Base-by-base conservation (phyloP, 139 green algal genomes). In the Spirogloea muscicola region DNA sequence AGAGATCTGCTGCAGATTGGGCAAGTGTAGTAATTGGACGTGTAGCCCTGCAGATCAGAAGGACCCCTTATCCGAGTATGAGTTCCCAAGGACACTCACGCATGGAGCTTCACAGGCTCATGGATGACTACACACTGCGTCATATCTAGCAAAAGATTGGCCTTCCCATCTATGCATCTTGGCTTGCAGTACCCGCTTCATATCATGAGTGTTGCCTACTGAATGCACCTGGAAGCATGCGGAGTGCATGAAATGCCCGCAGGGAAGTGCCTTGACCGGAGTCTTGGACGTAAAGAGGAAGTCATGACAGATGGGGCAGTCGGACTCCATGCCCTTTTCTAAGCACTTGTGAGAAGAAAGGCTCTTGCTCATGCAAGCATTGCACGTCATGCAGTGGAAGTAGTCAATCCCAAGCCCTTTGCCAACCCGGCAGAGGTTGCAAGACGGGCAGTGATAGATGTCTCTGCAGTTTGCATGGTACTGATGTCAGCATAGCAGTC, bases 371-470 rank as follows among this genome's bases (percentile, higher is more conserved):
- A 97, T 96, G 90, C 94, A 98, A 10, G 88, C 77, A 78, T 97
- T 97, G 88, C 93, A 97, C 58, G 87, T 83, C 93, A 97, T 97
- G 90, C 93, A 97, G 86, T 97, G 93, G 84, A 93, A 95, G 70
- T 90, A 92, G 79, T 97, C 93, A 2, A 95, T 84, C 34, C 92
- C 92, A 49, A 97, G 86, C 0, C 90, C 90, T 38, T 79, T 73
- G 34, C 88, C 85, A 44, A 85, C 49, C n/a, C 79, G 78, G 83
- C 89, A 97, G 52, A 96, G 87, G 82, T 97, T 97, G 90, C 93
- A 97, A 84, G 95, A 96, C 42, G 90, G 93, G 87, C 91, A 97
- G 86, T 97, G 93, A 86, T 98, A 97, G 78, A 97, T 94, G 85
- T 89, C 62, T 5, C 62, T 46, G 18, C 10, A 25, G 5, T 3